phyloP scores from a whole-genome alignment of 1,139 yeast species.

The Taphrina communis region DNA sequence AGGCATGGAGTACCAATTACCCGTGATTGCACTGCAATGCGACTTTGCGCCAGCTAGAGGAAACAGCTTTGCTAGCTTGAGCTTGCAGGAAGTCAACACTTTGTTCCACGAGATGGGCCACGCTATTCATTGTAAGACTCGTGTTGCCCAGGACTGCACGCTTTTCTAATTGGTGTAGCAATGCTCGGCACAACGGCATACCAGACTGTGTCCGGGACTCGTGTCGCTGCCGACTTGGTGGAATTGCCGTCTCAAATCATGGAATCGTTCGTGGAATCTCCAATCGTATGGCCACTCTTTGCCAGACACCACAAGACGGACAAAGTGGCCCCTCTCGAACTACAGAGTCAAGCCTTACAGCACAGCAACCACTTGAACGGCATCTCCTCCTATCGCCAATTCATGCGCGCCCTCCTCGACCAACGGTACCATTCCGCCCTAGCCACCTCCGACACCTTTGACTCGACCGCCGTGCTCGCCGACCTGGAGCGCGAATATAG shows the following conservation, averaged over 20 bases:
- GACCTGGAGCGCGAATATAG: constrained; percentile 57
- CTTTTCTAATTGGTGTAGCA: constrained; percentile 50
- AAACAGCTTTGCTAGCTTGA: constrained; percentile 57
- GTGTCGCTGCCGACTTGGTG: constrained; percentile 95
- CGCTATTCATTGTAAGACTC: constrained; percentile 73
- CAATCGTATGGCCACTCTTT: constrained; percentile 71
- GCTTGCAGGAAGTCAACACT: constrained; percentile 85
- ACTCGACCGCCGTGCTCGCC: constrained; percentile 68
- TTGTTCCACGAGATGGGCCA: constrained; percentile 99
- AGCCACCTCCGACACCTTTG: constrained; percentile 51
- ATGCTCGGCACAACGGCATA: constrained; percentile 90
- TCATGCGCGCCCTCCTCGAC: constrained; percentile 87
- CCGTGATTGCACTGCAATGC: constrained; percentile 87
- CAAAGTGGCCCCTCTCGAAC: constrained; percentile 61
- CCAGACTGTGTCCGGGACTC: constrained; percentile 91
- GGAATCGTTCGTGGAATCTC: constrained; percentile 89
- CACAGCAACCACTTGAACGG: constrained; percentile 64
- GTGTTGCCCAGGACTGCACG: background rate
- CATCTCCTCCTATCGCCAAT: constrained; percentile 83
- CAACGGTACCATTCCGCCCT: constrained; percentile 69
- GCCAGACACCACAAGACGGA: constrained; percentile 78
- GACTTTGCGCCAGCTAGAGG: constrained; percentile 60
- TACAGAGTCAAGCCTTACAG: constrained; percentile 60
- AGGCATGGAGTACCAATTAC: constrained; percentile 70
- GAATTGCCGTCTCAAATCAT: constrained; percentile 93